Evolutionary conservation across 2,329 filamentous ascomycete species (phyloP).

Genomic region (Aschersonia sp.): DNA sequence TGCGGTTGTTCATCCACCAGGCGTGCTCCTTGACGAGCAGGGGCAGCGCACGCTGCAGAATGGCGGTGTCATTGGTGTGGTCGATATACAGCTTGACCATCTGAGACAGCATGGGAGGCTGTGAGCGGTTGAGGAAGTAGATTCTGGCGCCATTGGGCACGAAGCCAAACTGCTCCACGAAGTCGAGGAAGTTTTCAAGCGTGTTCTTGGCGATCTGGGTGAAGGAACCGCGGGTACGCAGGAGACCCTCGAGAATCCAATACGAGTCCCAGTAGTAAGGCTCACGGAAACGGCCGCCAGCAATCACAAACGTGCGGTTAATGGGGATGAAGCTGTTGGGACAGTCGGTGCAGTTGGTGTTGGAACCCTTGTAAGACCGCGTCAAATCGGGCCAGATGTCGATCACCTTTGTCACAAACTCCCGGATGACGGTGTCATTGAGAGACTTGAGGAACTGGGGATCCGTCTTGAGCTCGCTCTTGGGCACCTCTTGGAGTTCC

Average conservation of each 20-base stretch:
- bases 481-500: slow-evolving; percentile 41
- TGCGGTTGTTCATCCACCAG: slow-evolving; percentile 48
- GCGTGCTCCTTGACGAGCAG: slow-evolving; percentile 48
- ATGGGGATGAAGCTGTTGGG: slow-evolving; percentile 51
- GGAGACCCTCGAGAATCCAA: slow-evolving; percentile 52
- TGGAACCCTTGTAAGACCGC: slow-evolving; percentile 36
- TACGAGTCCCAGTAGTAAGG: slow-evolving; percentile 60
- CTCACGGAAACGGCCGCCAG: slow-evolving; percentile 56
- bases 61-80: slow-evolving; percentile 46
- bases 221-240: slow-evolving; percentile 50
- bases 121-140: slow-evolving; percentile 55
- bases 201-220: slow-evolving; percentile 49
- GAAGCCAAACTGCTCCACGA: slow-evolving; percentile 49
- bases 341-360: slow-evolving; percentile 40
- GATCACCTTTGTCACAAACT: slow-evolving; percentile 50
- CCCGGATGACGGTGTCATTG: slow-evolving; percentile 39
- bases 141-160: slow-evolving; percentile 53
- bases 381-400: slow-evolving; percentile 57
- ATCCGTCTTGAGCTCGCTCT: slow-evolving; percentile 35
- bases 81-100: slow-evolving; percentile 53
- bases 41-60: slow-evolving; percentile 45
- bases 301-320: slow-evolving; percentile 55
- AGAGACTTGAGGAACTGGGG: slow-evolving; percentile 42
- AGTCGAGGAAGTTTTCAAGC: slow-evolving; percentile 55
- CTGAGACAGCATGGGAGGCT: slow-evolving; percentile 49